phyloP scores from a whole-genome alignment of 179 eudicot species.

The Beta corolliflora region DNA sequence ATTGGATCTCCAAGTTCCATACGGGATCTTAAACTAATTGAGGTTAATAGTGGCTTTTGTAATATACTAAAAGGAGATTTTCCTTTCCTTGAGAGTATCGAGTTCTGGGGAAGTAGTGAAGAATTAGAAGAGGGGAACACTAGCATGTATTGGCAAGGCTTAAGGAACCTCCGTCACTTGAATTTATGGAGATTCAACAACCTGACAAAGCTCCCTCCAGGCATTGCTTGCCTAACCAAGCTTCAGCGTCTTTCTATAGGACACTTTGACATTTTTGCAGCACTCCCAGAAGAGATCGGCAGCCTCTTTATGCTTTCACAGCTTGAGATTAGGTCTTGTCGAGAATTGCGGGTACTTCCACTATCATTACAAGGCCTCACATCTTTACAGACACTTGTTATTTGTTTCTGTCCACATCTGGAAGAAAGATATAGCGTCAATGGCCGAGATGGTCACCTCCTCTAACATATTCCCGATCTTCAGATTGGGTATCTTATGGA shows the following conservation, averaged over 20 bases:
- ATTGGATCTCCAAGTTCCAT: background rate
- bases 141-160: background rate
- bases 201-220: background rate
- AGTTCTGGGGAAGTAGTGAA: no score
- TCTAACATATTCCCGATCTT: no score
- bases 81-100: background rate
- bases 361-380: constrained; percentile 4
- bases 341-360: constrained; percentile 16
- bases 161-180: background rate
- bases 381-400: background rate
- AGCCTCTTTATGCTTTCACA: background rate
- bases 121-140: background rate
- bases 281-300: constrained; percentile 4
- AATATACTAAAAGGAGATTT: background rate
- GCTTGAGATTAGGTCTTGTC: background rate
- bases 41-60: no score
- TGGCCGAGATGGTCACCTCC: no score
- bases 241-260: no score
- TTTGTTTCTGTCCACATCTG: background rate
- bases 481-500: no score
- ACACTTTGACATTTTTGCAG: no score
- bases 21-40: background rate
- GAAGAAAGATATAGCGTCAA: no score
- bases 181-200: background rate
- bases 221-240: background rate